Conservation (phyloP, 1,139 yeast species). For the Pichia sp. region DNA sequence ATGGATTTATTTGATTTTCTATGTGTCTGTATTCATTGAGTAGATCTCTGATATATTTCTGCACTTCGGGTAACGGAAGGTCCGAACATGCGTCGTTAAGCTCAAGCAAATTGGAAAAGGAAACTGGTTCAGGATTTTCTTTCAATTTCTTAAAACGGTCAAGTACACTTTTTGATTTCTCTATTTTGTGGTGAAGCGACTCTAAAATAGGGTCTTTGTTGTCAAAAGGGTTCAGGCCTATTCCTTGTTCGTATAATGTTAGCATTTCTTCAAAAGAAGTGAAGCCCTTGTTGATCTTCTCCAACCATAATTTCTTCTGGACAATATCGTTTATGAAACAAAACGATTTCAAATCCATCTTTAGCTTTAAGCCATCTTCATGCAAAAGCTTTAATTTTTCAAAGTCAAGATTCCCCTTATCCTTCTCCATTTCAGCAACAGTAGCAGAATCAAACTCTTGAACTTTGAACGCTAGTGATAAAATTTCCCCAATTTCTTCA, state of each 20-base stretch:
- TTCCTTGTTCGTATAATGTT: constrained; percentile 32
- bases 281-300: constrained; percentile 8
- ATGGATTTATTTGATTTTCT: neutral
- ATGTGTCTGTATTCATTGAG: constrained; percentile 3
- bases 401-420: constrained; percentile 30
- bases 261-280: constrained; percentile 5
- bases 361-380: constrained; percentile 49
- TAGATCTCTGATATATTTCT: constrained; percentile 1
- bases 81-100: neutral
- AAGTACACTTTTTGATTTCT: neutral
- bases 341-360: constrained; percentile 48
- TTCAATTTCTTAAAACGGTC: constrained; percentile 5
- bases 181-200: constrained; percentile 3
- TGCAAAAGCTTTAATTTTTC: constrained; percentile 33
- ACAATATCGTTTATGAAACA: constrained; percentile 42
- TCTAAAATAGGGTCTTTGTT: constrained; percentile 17
- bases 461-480: constrained; percentile 48
- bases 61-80: constrained; percentile 8
- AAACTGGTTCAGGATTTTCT: neutral
- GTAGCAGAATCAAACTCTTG: constrained; percentile 48
- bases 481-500: constrained; percentile 54
- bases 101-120: constrained; percentile 1
- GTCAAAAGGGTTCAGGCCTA: constrained; percentile 26
- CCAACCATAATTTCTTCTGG: constrained; percentile 44
- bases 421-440: constrained; percentile 8